Evolutionary conservation across 1,284 basidiomycete genomes (phyloP), one percentile per base, ranked within the genome.

Genomic region (Microbotryum scabiosae): DNA sequence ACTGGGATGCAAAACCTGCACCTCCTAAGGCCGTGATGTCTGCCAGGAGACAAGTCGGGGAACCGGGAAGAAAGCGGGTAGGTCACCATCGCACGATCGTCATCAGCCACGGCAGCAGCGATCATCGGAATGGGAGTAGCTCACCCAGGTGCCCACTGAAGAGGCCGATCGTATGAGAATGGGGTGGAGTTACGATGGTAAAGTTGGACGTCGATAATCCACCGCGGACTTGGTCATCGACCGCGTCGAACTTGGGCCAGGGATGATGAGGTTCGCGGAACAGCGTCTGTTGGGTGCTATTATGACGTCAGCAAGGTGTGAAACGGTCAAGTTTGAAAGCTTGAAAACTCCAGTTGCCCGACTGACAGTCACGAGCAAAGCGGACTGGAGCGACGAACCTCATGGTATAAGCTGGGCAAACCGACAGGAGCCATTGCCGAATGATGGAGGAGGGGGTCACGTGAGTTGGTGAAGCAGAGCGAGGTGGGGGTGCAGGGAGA

Each of bases 1-100:
- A 69, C 62, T 79, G 79, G 6, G 78, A 79, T 0, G 79, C 78
- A 62, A 80, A 80, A 0, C 79, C 79, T 10, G 79, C 79, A 8
- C 78, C 79, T 8, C 78, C 79, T 25, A 80, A 75, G 0, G 78
- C 77, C 20, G 73, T 71, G 57, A 75, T 79, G 61, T 80, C 78
- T 78, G 64, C 14, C 5, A 4, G 18, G 8, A 10, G 44, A 25
- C 8, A 18, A 5, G n/a, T 25, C n/a, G 12, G 14, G 25, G 14
- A 21, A 30, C 32, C 23, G 49, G 52, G 28, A 48, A 14, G 18
- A 46, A 7, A n/a, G 12, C 9, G 56, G 63, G 46, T n/a, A 36
- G 64, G 8, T 2, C 67, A 12, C 72, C 73, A 72, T 59, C 73
- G 74, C 41, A 70, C 58, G 25, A 69, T 18, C 12, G 48, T 5